phyloP scores from a whole-genome alignment of 768 basidiomycete genomes.

The Phylloporus sp. region DNA sequence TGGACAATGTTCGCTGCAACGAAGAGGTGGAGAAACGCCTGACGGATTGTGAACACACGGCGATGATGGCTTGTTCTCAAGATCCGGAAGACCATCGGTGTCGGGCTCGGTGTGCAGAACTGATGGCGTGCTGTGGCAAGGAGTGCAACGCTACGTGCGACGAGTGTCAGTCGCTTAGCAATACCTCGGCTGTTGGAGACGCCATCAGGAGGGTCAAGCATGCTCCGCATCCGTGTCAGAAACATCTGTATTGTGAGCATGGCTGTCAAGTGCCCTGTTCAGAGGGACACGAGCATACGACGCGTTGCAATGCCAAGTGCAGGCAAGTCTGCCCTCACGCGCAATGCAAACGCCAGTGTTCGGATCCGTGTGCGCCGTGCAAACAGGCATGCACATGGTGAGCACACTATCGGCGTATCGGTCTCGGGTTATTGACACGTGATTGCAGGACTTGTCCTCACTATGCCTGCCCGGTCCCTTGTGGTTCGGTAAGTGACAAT shows the following conservation, averaged over 20 bases:
- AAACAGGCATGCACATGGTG: slow-evolving; percentile 56
- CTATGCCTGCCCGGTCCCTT: slow-evolving; percentile 52
- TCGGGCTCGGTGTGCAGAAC: slow-evolving; percentile 35
- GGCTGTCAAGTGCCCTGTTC: slow-evolving; percentile 47
- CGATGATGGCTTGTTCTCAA: slow-evolving; percentile 42
- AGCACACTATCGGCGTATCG: slow-evolving; percentile 3
- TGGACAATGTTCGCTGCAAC: slow-evolving; percentile 41
- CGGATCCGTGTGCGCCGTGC: slow-evolving; percentile 55
- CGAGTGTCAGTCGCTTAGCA: slow-evolving; percentile 38
- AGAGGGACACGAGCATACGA: slow-evolving; percentile 44
- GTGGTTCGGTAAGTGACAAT: slow-evolving; percentile 53
- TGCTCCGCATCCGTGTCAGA: slow-evolving; percentile 44
- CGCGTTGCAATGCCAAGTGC: slow-evolving; percentile 42
- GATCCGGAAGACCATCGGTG: slow-evolving; percentile 41
- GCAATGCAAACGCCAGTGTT: slow-evolving; percentile 45
- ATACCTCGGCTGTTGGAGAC: background rate
- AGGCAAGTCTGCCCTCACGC: slow-evolving; percentile 53
- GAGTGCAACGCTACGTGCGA: slow-evolving; percentile 46
- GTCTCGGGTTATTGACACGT: slow-evolving; percentile 1
- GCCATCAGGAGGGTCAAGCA: slow-evolving; percentile 35
- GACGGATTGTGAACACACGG: slow-evolving; percentile 50
- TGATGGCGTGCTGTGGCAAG: slow-evolving; percentile 51
- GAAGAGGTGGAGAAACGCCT: slow-evolving; percentile 41
- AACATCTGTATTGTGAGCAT: slow-evolving; percentile 52
- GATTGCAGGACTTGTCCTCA: slow-evolving; percentile 50